These are phyloP conservation scores for Neurospora sp. DNA, from an alignment of 495 filamentous ascomycete genomes.

Conservation along the genomic window DNA sequence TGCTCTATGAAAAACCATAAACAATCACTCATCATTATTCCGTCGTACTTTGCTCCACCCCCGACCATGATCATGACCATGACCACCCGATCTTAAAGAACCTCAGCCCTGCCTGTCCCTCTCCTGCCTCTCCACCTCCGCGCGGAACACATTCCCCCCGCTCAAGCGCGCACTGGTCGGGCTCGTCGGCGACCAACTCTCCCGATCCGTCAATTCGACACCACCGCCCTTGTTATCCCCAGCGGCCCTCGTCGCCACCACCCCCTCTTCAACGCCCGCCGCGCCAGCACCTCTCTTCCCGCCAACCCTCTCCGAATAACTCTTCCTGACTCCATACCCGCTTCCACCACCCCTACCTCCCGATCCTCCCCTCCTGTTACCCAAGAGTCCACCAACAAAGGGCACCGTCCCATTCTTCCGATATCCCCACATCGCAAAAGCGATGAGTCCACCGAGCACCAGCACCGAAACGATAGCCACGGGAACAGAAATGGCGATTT, in stretches of 20 bases:
- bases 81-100: no score
- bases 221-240: slow-evolving; percentile 8
- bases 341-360: slow-evolving; percentile 1
- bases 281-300: neutral
- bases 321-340: slow-evolving; percentile 21
- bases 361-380: neutral
- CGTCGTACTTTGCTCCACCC: neutral
- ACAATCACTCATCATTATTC: neutral
- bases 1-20: neutral
- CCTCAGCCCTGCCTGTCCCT: slow-evolving; percentile 9
- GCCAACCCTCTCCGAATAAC: slow-evolving; percentile 11
- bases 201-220: slow-evolving; percentile 22
- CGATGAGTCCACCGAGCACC: neutral
- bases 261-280: neutral
- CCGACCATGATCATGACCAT: no score
- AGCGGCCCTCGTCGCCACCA: neutral
- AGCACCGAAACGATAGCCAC: slow-evolving; percentile 11
- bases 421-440: slow-evolving; percentile 4
- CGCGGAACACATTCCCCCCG: slow-evolving; percentile 24
- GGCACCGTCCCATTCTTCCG: slow-evolving; percentile 9
- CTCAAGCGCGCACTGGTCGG: neutral
- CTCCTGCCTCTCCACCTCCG: slow-evolving; percentile 25
- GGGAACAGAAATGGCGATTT: slow-evolving; percentile 15
- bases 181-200: slow-evolving; percentile 23
- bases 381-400: slow-evolving; percentile 5